Percentiles rank a stretch among this genome's conserved stretches.
Evolutionary conservation across 441 rosid genomes (phyloP).

Genomic region (Bruguiera hainesii): DNA sequence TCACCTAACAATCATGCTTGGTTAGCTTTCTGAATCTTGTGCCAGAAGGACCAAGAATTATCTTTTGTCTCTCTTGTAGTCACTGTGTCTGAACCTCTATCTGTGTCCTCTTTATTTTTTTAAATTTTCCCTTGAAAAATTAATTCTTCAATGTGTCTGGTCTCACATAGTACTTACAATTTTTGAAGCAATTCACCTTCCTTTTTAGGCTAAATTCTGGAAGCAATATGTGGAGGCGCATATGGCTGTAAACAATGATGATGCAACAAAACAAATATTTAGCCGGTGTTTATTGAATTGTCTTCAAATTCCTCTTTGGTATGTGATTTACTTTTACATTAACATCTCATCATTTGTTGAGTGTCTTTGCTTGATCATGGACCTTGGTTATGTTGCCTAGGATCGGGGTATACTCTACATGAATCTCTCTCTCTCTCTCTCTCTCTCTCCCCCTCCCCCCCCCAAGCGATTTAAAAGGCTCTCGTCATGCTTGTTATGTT

Average conservation of each 20-base stretch:
- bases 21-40: no score
- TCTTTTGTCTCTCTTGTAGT: no score
- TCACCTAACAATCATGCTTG: no score
- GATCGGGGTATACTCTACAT: background rate
- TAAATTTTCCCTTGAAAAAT: background rate
- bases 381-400: slow-evolving; percentile 8
- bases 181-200: slow-evolving; percentile 5
- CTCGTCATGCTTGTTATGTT: slow-evolving; percentile 15
- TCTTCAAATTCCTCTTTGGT: slow-evolving; percentile 96
- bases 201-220: slow-evolving; percentile 79
- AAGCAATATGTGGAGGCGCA: slow-evolving; percentile 93
- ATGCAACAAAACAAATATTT: slow-evolving; percentile 84
- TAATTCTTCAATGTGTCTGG: background rate
- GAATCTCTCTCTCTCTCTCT: background rate
- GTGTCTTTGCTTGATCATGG: background rate
- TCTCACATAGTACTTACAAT: background rate
- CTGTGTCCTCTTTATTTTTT: background rate
- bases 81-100: no score
- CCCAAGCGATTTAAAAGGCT: background rate
- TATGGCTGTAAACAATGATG: slow-evolving; percentile 82
- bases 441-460: background rate
- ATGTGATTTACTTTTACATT: slow-evolving; percentile 21
- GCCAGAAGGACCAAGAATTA: no score
- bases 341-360: background rate
- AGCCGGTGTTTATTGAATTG: slow-evolving; percentile 89